Base-by-base conservation (phyloP, 2,329 filamentous ascomycete species). In the Coniochaeta sp. region DNA sequence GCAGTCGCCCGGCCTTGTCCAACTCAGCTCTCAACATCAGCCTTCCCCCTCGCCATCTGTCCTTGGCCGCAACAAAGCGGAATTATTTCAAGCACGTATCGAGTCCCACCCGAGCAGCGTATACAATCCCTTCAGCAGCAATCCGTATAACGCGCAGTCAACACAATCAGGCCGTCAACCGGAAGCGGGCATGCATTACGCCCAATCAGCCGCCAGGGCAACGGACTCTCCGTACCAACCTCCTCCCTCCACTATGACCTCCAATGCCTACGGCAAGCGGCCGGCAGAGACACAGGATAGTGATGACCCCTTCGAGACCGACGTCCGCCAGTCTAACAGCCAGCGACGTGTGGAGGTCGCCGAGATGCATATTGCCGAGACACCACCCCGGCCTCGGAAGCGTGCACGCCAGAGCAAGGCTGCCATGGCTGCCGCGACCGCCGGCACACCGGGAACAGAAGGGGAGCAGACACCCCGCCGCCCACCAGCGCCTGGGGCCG, bases 231-330 rank as follows among this genome's bases (percentile, higher is more conserved):
- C 20, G 6, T 42, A 42, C 38, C 38, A 18, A 6, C 5, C 20
- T 30, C 27, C 38, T 8, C 3, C 28, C 6, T 24, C 46, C 14
- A 3, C 28, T 3, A 42, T 12, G 38, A 22, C n/a, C n/a, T n/a
- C n/a, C n/a, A n/a, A n/a, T n/a, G 16, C 20, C 2, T 22, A 27
- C 12, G 32, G 32, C 6, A 40, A 56, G 56, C 35, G 50, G 49
- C 38, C 35, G 14, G 22, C 24, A 3, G 49, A 52, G 10, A 9
- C 52, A 5, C 57, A 58, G 12, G 56, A 55, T 9, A 42, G 38
- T 22, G 54, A 58, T 10, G 53, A 60, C 51, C 40, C 27, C 14
- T 62, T 62, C 46, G 56, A 62, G 52, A 35, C 51, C 14, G 60
- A 62, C 47, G 18, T 18, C 28, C 56, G 57, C 28, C 24, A 47